Evolutionary conservation across 495 filamentous ascomycete species (phyloP).

Genomic region (Podospora comata): DNA sequence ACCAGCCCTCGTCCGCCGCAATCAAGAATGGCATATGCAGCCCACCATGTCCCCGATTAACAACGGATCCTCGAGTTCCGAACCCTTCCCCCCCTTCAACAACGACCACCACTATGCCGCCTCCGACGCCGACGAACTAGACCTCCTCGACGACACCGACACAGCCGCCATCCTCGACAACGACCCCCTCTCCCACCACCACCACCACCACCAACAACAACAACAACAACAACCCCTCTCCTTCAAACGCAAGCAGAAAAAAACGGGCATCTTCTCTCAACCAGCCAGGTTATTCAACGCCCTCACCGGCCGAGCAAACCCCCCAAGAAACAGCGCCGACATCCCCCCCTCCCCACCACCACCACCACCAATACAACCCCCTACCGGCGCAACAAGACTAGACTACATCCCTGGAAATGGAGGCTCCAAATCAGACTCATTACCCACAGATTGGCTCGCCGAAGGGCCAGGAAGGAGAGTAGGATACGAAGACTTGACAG

Average conservation of each 20-base stretch:
- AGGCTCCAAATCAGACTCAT: constrained; percentile 56
- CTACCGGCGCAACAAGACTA: not conserved
- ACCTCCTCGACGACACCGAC: constrained; percentile 36
- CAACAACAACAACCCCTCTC: constrained; percentile 55
- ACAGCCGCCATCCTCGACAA: constrained; percentile 45
- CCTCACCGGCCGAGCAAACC: constrained; percentile 44
- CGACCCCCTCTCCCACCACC: constrained; percentile 29
- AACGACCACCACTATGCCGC: constrained; percentile 26
- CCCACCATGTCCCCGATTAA: constrained; percentile 26
- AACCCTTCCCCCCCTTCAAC: constrained; percentile 22
- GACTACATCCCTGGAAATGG: not conserved
- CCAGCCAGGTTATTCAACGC: constrained; percentile 55
- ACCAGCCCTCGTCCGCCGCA: not conserved
- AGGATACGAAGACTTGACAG: constrained; percentile 93
- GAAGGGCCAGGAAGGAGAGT: constrained; percentile 89
- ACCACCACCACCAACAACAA: constrained; percentile 24
- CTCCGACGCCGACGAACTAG: constrained; percentile 12
- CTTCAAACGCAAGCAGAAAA: constrained; percentile 82
- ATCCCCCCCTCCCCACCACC: constrained; percentile 3
- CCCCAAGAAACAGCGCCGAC: constrained; percentile 8
- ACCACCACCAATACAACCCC: constrained; percentile 1
- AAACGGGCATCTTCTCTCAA: constrained; percentile 40
- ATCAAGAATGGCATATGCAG: constrained; percentile 24
- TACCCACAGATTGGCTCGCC: constrained; percentile 77
- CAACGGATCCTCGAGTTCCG: constrained; percentile 23